These are phyloP conservation scores for Penicillium malachiteum DNA, from an alignment of 495 filamentous ascomycete species.

Conservation along the genomic window DNA sequence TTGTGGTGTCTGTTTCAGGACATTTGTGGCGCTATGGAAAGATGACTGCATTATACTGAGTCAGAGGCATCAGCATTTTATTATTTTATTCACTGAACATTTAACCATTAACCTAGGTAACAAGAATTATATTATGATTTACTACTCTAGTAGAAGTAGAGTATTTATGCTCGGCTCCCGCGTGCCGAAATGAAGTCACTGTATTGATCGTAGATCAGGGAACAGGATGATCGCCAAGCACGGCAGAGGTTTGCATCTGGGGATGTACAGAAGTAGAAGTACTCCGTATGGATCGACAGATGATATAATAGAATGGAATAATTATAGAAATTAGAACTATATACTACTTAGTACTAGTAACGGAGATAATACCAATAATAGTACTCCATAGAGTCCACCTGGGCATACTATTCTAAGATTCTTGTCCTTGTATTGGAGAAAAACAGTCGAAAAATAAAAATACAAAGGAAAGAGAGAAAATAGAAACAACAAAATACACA, in stretches of 20 bases:
- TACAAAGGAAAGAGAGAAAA: neutral
- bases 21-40: neutral
- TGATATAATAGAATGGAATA: neutral
- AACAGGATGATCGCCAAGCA: neutral
- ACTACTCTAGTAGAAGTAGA: no score
- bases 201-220: neutral
- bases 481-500: neutral
- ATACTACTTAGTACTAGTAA: no score
- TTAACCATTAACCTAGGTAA: neutral
- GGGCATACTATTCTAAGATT: no score
- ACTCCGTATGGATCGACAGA: neutral
- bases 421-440: neutral
- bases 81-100: neutral
- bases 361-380: no score
- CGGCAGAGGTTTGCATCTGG: neutral
- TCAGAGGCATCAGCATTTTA: no score
- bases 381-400: no score
- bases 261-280: neutral
- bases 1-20: neutral
- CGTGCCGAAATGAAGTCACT: constrained; percentile 5
- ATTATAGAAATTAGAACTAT: neutral
- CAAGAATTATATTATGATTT: no score
- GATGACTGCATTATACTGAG: neutral
- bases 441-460: neutral
- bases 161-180: neutral